Evolutionary conservation across 2,329 filamentous ascomycete species (phyloP), one percentile per base, ranked within the genome.

Genomic region (Sarocladium oryzae): DNA sequence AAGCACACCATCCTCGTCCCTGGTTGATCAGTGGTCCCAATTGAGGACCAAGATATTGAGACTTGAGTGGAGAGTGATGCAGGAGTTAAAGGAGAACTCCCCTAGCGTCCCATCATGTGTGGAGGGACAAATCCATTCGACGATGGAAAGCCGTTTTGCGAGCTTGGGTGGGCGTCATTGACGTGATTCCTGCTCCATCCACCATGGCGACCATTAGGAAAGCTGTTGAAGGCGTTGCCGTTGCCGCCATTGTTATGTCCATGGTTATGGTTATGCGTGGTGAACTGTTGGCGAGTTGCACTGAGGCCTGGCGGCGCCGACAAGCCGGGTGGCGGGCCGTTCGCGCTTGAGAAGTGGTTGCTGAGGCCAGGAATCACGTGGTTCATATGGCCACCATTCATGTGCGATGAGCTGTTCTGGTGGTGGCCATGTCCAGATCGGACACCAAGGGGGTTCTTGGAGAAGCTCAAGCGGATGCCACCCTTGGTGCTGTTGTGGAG

Each of bases 371-470:
- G 28, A 7, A 33, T 49, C 49, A 51, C 49, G 46, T 18, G 54
- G 36, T 40, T 40, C 49, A 51, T 35, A 69, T 71, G 21, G 70
- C 65, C 21, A 11, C 40, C 40, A 16, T n/a, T 61, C 33, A 49
- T 81, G 10, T 43, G 37, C 32, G 16, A 33, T n/a, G 21, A 16
- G 37, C 21, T 49, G 37, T n/a, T 32, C 3, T 49, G 58, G 84
- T 69, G 16, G 63, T 61, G 20, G 66, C 61, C 4, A 8, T 91
- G 89, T 23, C 82, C 84, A 2, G 88, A 89, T 41, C 93, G 86
- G 24, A 97, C 92, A 20, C 93, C 93, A 2, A 97, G 78, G 0
- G 93, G 93, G 60, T 97, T 97, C 73, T 97, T 97, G 26, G 92
- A 96, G 68, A 96, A 99, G 68, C 90, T 96, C 52, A 99, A 76